Conservation (phyloP, 176 grass and related monocot species). For the Hordeum vulgare region MorexV3_pseudomolecules_assembly NC_058518.1:65749589-65750088, state of each 20-base stretch:
- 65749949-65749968: constrained; percentile 7
- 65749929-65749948: not conserved
- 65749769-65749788: not conserved
- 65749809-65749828: not conserved
- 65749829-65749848: not conserved
- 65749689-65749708: constrained; percentile 28
- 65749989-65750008: not conserved
- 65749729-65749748: constrained; percentile 8
- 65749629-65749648: not conserved
- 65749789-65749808: not conserved
- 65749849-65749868: not conserved
- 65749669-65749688: constrained; percentile 1
- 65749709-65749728: constrained; percentile 42
- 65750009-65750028: too few relatives aligned
- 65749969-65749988: constrained; percentile 24
- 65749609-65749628: constrained; percentile 6
- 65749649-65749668: not conserved
- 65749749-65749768: constrained; percentile 7
- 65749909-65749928: constrained; percentile 31
- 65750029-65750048: too few relatives aligned
- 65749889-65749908: not conserved
- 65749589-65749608: not conserved
- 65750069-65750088: too few relatives aligned
- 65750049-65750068: too few relatives aligned
- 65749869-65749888: not conserved